Base-by-base conservation (phyloP, 1,284 basidiomycete genomes). In the Moniliophthora roreri region DNA sequence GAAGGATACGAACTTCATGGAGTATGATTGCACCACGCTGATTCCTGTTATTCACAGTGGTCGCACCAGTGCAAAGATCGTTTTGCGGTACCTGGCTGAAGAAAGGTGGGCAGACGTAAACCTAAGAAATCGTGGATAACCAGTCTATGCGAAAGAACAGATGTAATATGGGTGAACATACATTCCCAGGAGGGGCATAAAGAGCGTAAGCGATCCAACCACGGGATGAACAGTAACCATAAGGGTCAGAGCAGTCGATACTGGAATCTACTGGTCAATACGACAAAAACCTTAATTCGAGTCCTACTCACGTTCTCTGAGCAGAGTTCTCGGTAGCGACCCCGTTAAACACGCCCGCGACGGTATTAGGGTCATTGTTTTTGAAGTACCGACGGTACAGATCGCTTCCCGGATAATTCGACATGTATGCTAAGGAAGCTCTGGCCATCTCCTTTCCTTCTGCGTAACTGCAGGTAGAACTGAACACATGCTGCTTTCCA, bases 21-120 rank as follows among this genome's bases (percentile, higher is more conserved):
- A 61, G 56, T 39, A 55, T 54, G 34, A 58, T 61, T 26, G 58
- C 59, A 49, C 59, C 59, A 39, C 59, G 59, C 21, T 57, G 46
- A 51, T 57, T 60, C n/a, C 59, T 57, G 45, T 28, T 45, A 24
- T 49, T 53, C 16, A 61, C 59, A 16, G 58, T 53, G 11, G 59
- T 61, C 15, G 51, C 58, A 35, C 50, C 41, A 15, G 15, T 39
- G 56, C 59, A 61, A 15, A 61, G 48, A 28, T 45, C 41, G 34
- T 40, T 38, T 18, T 56, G 50, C 23, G 58, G n/a, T 28, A 59
- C 58, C 39, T 61, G 55, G 26, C 52, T 48, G 53, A 57, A 61
- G 58, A 61, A 61, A 53, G 59, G 50, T 53, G 51, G 51, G 50
- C 59, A 61, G 53, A 51, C 59, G 55, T 60, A 60, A 37, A 60